A percentile compares a stretch with the other conserved stretches of the same genome.
Evolutionary conservation across 208 protist genomes (phyloP).

Genomic region (Strigomonas oncopelti): DNA sequence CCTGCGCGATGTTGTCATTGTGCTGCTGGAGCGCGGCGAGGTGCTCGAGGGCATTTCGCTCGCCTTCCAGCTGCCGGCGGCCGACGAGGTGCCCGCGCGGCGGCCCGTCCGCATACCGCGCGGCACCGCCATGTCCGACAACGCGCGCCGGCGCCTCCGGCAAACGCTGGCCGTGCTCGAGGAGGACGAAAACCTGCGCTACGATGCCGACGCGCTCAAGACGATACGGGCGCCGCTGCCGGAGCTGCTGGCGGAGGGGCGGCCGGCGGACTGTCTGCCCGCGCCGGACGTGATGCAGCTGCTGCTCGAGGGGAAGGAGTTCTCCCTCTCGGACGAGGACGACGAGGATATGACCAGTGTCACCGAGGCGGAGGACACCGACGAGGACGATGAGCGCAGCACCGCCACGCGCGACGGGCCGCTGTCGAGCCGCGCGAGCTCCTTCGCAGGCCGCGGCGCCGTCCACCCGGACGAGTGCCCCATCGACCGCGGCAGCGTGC

Average conservation of each 20-base stretch:
- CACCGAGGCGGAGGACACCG: neutral
- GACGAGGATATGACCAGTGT: constrained; percentile 7
- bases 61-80: constrained; percentile 19
- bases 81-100: constrained; percentile 6
- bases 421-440: too few relatives aligned
- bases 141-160: neutral
- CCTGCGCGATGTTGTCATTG: constrained; percentile 38
- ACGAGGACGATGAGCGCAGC: too few relatives aligned
- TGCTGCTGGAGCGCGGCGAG: constrained; percentile 41
- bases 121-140: constrained; percentile 9
- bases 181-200: neutral
- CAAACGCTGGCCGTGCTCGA: too few relatives aligned
- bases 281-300: constrained; percentile 57
- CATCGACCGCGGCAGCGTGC: neutral
- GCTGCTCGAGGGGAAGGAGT: constrained; percentile 38
- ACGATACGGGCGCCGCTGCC: constrained; percentile 22
- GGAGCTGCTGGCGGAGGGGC: constrained; percentile 33
- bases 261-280: constrained; percentile 26
- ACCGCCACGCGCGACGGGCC: too few relatives aligned
- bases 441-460: too few relatives aligned
- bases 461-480: neutral
- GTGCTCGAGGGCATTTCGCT: constrained; percentile 36
- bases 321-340: constrained; percentile 15
- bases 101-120: constrained; percentile 3
- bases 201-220: constrained; percentile 20